Conservation (phyloP, 1,284 basidiomycete species). For the Boletus hoseneyae region DNA sequence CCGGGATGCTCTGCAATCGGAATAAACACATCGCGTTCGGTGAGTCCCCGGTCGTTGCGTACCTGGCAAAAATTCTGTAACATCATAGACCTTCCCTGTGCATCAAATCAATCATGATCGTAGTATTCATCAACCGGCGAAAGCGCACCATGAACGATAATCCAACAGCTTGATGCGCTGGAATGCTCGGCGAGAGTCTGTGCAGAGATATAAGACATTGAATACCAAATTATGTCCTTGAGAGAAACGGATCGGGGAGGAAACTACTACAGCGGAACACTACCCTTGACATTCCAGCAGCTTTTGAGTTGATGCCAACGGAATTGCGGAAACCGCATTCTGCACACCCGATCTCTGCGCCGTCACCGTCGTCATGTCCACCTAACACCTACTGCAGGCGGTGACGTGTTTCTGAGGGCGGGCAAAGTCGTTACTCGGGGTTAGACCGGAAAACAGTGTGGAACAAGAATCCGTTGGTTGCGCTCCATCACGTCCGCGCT, state of each 20-base stretch:
- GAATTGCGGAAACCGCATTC: constrained; percentile 16
- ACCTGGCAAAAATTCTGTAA: constrained; percentile 66
- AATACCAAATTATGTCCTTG: not conserved
- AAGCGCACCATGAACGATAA: constrained; percentile 63
- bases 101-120: not conserved
- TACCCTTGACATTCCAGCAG: not conserved
- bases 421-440: constrained; percentile 13
- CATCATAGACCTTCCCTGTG: constrained; percentile 65
- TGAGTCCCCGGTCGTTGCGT: constrained; percentile 1
- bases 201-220: constrained; percentile 23
- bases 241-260: not conserved
- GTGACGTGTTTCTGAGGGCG: not conserved
- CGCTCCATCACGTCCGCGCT: not conserved
- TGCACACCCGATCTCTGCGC: not conserved
- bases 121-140: not conserved
- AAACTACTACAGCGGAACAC: not conserved
- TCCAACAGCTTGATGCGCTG: constrained; percentile 56
- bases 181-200: constrained; percentile 43
- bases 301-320: constrained; percentile 17
- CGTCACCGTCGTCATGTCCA: constrained; percentile 4
- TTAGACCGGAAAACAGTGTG: constrained; percentile 21
- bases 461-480: not conserved
- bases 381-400: not conserved
- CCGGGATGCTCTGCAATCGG: constrained; percentile 45
- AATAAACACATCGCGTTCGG: constrained; percentile 8